phyloP scores from a whole-genome alignment of 257 asterid genomes.

The Euphrasia confusa region DNA sequence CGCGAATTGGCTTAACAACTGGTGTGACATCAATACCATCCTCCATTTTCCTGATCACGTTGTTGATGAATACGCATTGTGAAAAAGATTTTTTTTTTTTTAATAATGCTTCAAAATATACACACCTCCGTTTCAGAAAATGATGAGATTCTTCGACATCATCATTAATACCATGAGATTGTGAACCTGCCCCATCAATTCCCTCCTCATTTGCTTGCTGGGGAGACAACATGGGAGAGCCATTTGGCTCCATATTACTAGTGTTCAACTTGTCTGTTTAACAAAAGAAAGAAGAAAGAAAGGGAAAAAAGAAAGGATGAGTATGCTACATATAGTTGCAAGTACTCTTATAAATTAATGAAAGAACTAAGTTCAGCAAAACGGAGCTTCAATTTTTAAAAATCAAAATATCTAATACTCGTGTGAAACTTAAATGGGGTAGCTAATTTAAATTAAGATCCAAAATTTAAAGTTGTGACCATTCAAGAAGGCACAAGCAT shows the following conservation, averaged over 20 bases:
- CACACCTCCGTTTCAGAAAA: slow-evolving; percentile 67
- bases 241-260: slow-evolving; percentile 49
- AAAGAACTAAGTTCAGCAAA: slow-evolving; percentile 12
- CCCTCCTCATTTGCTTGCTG: slow-evolving; percentile 62
- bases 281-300: slow-evolving; percentile 20
- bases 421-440: slow-evolving; percentile 13
- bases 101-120: slow-evolving; percentile 8
- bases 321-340: slow-evolving; percentile 12
- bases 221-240: slow-evolving; percentile 62
- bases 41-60: slow-evolving; percentile 68
- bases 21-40: slow-evolving; percentile 65
- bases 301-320: slow-evolving; percentile 14
- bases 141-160: slow-evolving; percentile 74
- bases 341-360: slow-evolving; percentile 4
- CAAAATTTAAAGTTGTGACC: slow-evolving; percentile 10
- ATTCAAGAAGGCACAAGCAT: slow-evolving; percentile 15
- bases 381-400: neutral
- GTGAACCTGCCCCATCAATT: slow-evolving; percentile 49
- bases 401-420: neutral
- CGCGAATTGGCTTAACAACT: slow-evolving; percentile 84
- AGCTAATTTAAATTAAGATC: slow-evolving; percentile 13
- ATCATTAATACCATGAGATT: slow-evolving; percentile 48
- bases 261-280: slow-evolving; percentile 51
- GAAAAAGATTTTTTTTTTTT: slow-evolving; percentile 10
- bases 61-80: slow-evolving; percentile 22